A percentile compares a stretch with the other conserved stretches of the same genome.
phyloP scores from a whole-genome alignment of 2,329 filamentous ascomycete genomes.

The Botrytis cinerea region DNA sequence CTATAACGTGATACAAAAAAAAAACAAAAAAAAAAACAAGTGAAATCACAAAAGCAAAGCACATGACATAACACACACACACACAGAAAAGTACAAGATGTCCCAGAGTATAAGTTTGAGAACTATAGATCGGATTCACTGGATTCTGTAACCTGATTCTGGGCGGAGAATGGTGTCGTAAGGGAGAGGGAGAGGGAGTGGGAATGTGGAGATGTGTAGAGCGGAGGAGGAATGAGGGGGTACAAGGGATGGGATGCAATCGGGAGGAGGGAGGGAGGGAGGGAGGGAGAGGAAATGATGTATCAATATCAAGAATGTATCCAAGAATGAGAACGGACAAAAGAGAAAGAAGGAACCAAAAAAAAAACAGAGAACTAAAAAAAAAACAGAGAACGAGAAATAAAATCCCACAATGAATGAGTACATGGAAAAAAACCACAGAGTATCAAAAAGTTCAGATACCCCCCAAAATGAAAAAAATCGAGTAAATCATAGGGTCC shows the following conservation, averaged over 20 bases:
- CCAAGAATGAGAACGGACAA: neutral
- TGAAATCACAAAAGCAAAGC: neutral
- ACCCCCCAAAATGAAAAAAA: neutral
- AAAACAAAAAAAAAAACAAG: neutral
- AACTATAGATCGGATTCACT: rapidly evolving
- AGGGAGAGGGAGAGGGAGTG: too few relatives aligned
- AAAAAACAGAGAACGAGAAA: neutral
- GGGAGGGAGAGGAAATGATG: neutral
- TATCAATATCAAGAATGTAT: neutral
- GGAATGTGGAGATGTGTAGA: neutral
- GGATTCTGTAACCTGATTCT: neutral
- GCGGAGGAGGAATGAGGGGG: neutral
- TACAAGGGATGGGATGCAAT: neutral
- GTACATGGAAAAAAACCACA: neutral
- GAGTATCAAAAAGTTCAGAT: neutral
- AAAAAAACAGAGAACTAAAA: too few relatives aligned
- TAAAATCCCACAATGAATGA: neutral
- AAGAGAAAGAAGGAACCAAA: neutral
- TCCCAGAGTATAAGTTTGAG: rapidly evolving
- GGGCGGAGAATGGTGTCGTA: neutral
- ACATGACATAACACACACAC: neutral
- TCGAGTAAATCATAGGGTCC: neutral
- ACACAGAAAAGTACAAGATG: neutral
- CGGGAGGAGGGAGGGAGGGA: neutral
- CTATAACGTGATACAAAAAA: neutral